Evolutionary conservation across 176 grass and related monocot genomes (phyloP).

Genomic region (Avena eriantha): DNA sequence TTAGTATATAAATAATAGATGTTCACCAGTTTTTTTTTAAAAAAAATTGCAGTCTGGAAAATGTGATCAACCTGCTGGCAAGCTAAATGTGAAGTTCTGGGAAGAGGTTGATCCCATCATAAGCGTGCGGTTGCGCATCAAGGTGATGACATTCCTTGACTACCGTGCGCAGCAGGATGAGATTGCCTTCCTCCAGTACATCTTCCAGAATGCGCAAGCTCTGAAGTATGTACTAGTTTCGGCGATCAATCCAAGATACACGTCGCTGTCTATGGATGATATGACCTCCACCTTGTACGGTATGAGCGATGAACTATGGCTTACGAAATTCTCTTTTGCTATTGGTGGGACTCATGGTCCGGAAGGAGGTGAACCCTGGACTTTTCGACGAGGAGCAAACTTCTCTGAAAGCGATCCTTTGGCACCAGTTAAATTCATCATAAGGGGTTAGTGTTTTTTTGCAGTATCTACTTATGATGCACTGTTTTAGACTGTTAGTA

Average conservation of each 20-base stretch:
- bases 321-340: background rate
- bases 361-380: slow-evolving; percentile 18
- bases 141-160: background rate
- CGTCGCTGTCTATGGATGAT: background rate
- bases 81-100: background rate
- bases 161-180: slow-evolving; percentile 10
- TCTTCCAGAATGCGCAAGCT: background rate
- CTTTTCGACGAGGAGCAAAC: background rate
- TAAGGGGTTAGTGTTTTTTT: background rate
- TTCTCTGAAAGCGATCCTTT: background rate
- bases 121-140: background rate
- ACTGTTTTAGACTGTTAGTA: background rate
- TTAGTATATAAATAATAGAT: background rate
- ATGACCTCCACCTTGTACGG: background rate
- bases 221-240: background rate
- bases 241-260: background rate
- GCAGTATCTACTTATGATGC: background rate
- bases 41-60: slow-evolving; percentile 13
- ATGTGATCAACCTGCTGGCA: background rate
- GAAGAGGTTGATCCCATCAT: background rate
- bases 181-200: slow-evolving; percentile 23
- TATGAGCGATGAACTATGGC: background rate
- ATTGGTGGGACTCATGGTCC: background rate
- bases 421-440: background rate
- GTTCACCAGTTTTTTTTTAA: background rate